These are phyloP conservation scores for Fusarium pilosicola DNA, from an alignment of 2,329 filamentous ascomycete species.

Conservation along the genomic window DNA sequence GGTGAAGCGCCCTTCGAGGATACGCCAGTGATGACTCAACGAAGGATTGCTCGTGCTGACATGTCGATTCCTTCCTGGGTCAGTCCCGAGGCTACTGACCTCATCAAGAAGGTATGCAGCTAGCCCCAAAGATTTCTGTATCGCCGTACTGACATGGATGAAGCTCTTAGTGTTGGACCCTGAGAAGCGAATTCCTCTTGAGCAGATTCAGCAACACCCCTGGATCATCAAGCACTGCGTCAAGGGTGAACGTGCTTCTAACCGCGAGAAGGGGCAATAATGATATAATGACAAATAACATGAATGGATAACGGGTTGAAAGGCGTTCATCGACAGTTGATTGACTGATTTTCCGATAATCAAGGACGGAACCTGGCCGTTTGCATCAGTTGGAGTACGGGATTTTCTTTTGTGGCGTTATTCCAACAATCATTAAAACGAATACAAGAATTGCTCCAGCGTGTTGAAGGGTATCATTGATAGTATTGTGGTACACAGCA, in stretches of 20 bases:
- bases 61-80: slow-evolving; percentile 94
- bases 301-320: slow-evolving; percentile 25
- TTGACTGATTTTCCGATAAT: slow-evolving; percentile 15
- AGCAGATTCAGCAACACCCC: slow-evolving; percentile 88
- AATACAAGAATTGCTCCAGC: slow-evolving; percentile 26
- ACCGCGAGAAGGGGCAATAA: slow-evolving; percentile 57
- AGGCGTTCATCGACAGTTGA: slow-evolving; percentile 37
- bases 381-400: slow-evolving; percentile 48
- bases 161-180: slow-evolving; percentile 91
- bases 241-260: slow-evolving; percentile 65
- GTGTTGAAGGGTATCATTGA: slow-evolving; percentile 40
- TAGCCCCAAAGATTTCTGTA: neutral
- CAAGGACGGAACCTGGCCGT: slow-evolving; percentile 33
- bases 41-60: slow-evolving; percentile 86
- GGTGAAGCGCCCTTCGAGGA: slow-evolving; percentile 98
- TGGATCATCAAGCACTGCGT: slow-evolving; percentile 98
- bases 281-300: slow-evolving; percentile 32
- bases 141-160: slow-evolving; percentile 38
- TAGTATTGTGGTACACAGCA: slow-evolving; percentile 36
- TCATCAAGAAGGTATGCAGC: slow-evolving; percentile 83
- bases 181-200: slow-evolving; percentile 89
- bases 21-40: slow-evolving; percentile 91
- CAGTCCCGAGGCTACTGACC: slow-evolving; percentile 86
- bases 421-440: slow-evolving; percentile 18
- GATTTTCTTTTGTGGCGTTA: slow-evolving; percentile 34